phyloP scores from a whole-genome alignment of 1,284 basidiomycete genomes.

The Entoloma clypeatum region DNA sequence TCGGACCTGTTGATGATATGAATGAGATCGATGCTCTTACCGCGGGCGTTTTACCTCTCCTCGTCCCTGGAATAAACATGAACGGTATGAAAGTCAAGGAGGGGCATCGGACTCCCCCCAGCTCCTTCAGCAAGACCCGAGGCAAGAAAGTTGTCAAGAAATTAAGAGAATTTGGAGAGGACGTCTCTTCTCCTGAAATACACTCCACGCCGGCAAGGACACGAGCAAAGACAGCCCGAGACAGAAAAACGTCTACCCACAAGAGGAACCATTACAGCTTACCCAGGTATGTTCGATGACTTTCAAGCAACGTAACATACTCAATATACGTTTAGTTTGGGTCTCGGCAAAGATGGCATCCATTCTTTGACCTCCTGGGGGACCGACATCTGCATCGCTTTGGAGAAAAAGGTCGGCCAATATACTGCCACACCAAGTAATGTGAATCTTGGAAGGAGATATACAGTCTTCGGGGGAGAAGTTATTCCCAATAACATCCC shows the following conservation, averaged over 20 bases:
- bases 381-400: slow-evolving; percentile 44
- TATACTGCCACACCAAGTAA: slow-evolving; percentile 38
- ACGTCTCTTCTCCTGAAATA: slow-evolving; percentile 51
- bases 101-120: slow-evolving; percentile 40
- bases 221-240: slow-evolving; percentile 27
- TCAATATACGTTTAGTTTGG: slow-evolving; percentile 41
- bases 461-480: slow-evolving; percentile 48
- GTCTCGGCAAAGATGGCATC: slow-evolving; percentile 57
- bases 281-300: slow-evolving; percentile 44
- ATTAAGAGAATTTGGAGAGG: slow-evolving; percentile 43
- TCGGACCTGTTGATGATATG: slow-evolving; percentile 51
- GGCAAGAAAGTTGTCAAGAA: slow-evolving; percentile 35
- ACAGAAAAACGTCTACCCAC: slow-evolving; percentile 46
- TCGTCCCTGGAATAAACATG: slow-evolving; percentile 62
- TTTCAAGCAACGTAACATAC: neutral
- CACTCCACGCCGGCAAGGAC: slow-evolving; percentile 54
- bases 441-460: slow-evolving; percentile 39
- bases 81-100: slow-evolving; percentile 54
- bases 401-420: slow-evolving; percentile 40
- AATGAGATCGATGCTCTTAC: slow-evolving; percentile 68
- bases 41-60: slow-evolving; percentile 60
- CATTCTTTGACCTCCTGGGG: slow-evolving; percentile 48
- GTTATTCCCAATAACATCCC: slow-evolving; percentile 31
- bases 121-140: slow-evolving; percentile 39
- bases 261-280: slow-evolving; percentile 60